Evolutionary conservation across 257 asterid species (phyloP).

Genomic region (Fraxinus cuspidata): DNA sequence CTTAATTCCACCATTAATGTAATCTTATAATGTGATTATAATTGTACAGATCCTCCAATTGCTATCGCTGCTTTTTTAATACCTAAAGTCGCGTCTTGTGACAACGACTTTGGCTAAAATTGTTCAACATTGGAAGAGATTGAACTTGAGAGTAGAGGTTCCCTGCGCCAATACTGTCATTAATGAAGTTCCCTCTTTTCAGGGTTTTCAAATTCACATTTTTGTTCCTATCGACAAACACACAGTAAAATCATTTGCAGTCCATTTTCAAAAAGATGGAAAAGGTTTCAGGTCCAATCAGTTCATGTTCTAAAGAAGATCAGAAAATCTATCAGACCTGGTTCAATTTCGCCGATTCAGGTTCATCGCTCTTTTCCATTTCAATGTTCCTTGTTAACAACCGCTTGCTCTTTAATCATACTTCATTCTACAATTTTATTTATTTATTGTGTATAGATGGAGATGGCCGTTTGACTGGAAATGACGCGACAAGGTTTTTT

Average conservation of each 20-base stretch:
- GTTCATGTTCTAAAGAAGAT: constrained; percentile 53
- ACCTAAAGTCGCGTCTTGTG: background rate
- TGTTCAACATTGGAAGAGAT: constrained; percentile 26
- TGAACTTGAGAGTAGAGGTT: constrained; percentile 16
- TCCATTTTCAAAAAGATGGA: constrained; percentile 35
- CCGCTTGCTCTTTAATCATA: background rate
- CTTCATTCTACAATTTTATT: background rate
- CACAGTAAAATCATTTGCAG: constrained; percentile 1
- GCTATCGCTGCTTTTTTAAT: background rate
- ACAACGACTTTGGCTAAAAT: constrained; percentile 22
- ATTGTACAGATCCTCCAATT: too few relatives aligned
- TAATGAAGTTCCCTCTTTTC: constrained; percentile 43
- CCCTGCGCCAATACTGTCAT: background rate
- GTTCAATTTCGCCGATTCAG: constrained; percentile 85
- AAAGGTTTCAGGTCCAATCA: constrained; percentile 37
- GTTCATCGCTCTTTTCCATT: constrained; percentile 31
- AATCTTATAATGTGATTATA: background rate
- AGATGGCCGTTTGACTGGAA: constrained; percentile 84
- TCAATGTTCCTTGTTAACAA: background rate
- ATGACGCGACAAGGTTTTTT: constrained; percentile 65
- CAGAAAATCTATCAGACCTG: constrained; percentile 64
- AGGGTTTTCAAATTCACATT: constrained; percentile 43
- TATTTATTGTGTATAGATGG: constrained; percentile 46
- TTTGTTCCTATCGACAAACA: constrained; percentile 9
- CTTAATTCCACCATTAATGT: too few relatives aligned